A percentile compares a stretch with the other conserved stretches of the same genome.
These are phyloP conservation scores for Pontederia paniculata DNA, from an alignment of 176 grass and related monocot species.

Conservation along the genomic window DNA sequence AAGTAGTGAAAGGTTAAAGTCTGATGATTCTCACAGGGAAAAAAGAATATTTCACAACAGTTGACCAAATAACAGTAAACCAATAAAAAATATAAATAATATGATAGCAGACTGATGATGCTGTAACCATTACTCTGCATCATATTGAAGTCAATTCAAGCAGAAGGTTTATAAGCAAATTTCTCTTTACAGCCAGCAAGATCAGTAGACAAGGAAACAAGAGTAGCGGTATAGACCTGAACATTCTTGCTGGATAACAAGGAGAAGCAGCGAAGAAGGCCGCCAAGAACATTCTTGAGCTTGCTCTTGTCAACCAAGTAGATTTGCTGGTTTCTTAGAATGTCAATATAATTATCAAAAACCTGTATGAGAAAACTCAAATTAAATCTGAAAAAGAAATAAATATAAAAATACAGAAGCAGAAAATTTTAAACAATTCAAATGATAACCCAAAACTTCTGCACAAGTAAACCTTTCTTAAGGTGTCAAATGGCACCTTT, in stretches of 20 bases:
- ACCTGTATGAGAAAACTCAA: constrained; percentile 19
- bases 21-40: no score
- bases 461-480: no score
- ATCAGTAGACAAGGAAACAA: neutral
- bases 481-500: no score
- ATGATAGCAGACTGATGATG: no score
- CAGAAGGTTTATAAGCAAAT: no score
- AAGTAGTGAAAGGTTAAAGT: no score
- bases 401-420: constrained; percentile 3
- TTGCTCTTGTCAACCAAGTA: constrained; percentile 86
- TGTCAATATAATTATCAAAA: constrained; percentile 62
- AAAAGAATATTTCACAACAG: no score
- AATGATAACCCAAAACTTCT: neutral
- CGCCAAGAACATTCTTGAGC: constrained; percentile 72
- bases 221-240: constrained; percentile 16
- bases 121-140: no score
- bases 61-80: no score
- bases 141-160: no score
- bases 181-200: neutral
- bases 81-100: no score
- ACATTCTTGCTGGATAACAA: constrained; percentile 33
- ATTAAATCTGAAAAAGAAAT: constrained; percentile 12
- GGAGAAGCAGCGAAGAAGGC: constrained; percentile 66
- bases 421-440: neutral
- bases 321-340: constrained; percentile 63